Base-by-base conservation (phyloP, 1,284 basidiomycete genomes). In the Cryptococcus sp. region DNA sequence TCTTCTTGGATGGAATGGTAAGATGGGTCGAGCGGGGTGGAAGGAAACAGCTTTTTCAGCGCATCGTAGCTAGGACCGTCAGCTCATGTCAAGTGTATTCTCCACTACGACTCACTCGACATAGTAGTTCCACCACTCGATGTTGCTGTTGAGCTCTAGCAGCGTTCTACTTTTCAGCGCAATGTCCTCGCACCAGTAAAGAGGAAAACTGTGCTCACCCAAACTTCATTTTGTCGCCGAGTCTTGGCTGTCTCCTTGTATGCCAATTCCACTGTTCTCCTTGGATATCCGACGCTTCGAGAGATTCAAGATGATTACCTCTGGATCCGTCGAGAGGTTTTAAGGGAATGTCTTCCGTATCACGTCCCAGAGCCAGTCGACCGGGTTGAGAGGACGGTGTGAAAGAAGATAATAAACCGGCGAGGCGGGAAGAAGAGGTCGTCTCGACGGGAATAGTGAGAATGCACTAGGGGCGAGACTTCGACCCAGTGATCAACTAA, bases 121-220 rank as follows among this genome's bases (percentile, higher is more conserved):
- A 68, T 97, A 97, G 57, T 92, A 83, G 62, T 91, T 86, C 80
- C 86, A 86, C 92, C 93, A 97, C 56, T 97, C 92, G 1, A 90
- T 80, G 35, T 93, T 87, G 21, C 88, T 86, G 65, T 97, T 95
- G 74, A 94, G 92, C 68, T 93, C 88, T 55, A 95, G 79, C 14
- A 89, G 85, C 40, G 80, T 80, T 43, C 79, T 80, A 64, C 5
- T 19, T n/a, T 33, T 44, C 43, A 47, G 47, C 31, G 31, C 31
- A 9, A 32, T 32, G 31, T 32, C 31, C 9, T 32, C 9, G 31
- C 31, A 32, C 31, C 31, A 32, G 16, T n/a, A n/a, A n/a, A 23
- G 18, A 22, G 11, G 12, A 46, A 24, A 37, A 14, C 28, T 31
- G 28, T 14, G 66, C 69, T 45, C 48, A 72, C 72, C 73, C 73